phyloP scores from a whole-genome alignment of 352 stramenopile genomes.

The Phytophthora europaea region DNA sequence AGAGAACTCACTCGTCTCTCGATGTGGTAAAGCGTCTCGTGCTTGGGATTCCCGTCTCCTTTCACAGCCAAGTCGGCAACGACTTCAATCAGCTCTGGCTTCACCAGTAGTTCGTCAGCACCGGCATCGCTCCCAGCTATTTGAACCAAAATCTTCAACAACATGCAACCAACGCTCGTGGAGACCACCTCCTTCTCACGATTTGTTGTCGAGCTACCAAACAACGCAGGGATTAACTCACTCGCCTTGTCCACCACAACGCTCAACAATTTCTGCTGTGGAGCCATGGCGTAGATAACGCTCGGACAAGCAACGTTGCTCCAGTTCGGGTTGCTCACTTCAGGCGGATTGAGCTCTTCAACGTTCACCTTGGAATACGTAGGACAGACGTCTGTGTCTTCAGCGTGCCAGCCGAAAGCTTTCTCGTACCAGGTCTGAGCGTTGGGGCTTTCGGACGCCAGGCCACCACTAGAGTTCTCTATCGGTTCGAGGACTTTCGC shows the following conservation, averaged over 20 bases:
- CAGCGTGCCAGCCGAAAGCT: constrained; percentile 22
- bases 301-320: background rate
- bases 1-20: constrained; percentile 56
- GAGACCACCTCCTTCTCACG: constrained; percentile 1
- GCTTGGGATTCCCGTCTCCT: constrained; percentile 33
- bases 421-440: constrained; percentile 25
- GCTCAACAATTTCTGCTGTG: constrained; percentile 1
- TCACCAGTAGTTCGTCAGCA: constrained; percentile 21
- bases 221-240: constrained; percentile 28
- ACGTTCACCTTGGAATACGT: constrained; percentile 32
- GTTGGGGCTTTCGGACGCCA: background rate
- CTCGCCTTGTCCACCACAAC: constrained; percentile 34
- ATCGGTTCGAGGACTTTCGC: background rate
- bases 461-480: background rate
- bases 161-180: constrained; percentile 22
- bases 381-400: background rate
- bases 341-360: constrained; percentile 32
- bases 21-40: constrained; percentile 44
- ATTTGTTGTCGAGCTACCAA: background rate
- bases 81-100: constrained; percentile 19
- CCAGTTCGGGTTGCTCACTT: constrained; percentile 11
- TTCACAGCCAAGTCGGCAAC: constrained; percentile 22
- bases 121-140: constrained; percentile 18
- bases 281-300: constrained; percentile 25
- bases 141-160: constrained; percentile 39